Base-by-base conservation (phyloP, 495 filamentous ascomycete species). In the Amphirosellinia nigrospora region DNA sequence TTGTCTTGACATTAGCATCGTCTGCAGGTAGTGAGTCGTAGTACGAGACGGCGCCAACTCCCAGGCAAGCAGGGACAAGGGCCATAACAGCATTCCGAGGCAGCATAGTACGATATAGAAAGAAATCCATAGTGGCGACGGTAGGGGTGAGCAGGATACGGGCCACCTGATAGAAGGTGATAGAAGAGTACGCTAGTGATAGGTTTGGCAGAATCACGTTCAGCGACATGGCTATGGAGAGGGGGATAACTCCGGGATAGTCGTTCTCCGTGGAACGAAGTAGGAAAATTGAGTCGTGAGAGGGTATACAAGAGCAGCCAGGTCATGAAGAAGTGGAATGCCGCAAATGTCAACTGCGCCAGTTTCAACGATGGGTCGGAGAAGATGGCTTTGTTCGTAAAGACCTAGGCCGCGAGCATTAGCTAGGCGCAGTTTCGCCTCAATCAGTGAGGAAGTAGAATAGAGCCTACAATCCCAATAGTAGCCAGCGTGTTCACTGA, bases 141-240 rank as follows among this genome's bases (percentile, higher is more conserved):
- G 83, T 85, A 4, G 91, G 91, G 9, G 91, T 93, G 30, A 93
- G 86, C 39, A 92, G 82, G 64, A 93, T 89, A 26, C 91, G 87
- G 21, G 89, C 89, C 63, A 92, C 85, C 73, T 93, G 91, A 75
- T 93, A 93, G 75, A 92, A 93, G 65, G 90, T 91, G 34, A 93
- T 87, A 53, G 88, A 86, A 23, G 90, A 92, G 73, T 88, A 89
- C 64, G 90, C 89, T 10, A 93, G 82, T 5, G 89, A 91, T 11
- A 92, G 80, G 75, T 93, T 93, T 34, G 89, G 90, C n/a, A 93
- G 82, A 73, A 93, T 88, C 67, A 93, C 89, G 78, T 93, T 92
- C 64, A 90, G 79, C 45, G 86, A 84, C 89, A 92, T 93, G 74
- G 90, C 85, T 46, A 89, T 74, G 23, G 87, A 86, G 8, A 92